Percentiles rank a stretch among this genome's conserved stretches.
Conservation (phyloP, 345 rosid species). For the Populus euphratica region DNA sequence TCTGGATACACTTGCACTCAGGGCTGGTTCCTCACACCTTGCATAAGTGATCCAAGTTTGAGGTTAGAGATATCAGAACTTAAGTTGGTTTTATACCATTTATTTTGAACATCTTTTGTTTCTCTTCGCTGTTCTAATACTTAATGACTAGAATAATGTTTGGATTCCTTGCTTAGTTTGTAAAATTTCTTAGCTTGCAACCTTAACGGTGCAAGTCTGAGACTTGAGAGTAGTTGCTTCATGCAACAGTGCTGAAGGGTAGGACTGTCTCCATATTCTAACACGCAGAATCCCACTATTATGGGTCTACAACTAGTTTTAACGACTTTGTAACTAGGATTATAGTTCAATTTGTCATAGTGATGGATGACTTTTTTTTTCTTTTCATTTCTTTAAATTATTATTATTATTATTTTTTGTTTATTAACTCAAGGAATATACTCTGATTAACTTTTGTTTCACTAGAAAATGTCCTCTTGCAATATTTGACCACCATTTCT, state of each 20-base stretch:
- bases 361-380: neutral
- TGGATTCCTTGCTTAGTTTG: neutral
- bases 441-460: neutral
- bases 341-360: neutral
- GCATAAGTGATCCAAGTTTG: conserved; percentile 74
- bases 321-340: neutral
- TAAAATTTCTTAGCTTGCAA: neutral
- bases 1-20: conserved; percentile 89
- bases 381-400: neutral
- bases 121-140: neutral
- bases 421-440: neutral
- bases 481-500: neutral
- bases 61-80: conserved; percentile 48
- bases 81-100: neutral
- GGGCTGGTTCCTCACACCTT: conserved; percentile 98
- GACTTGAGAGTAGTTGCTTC: neutral
- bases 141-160: neutral
- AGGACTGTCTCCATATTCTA: neutral
- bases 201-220: neutral
- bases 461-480: neutral
- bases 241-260: neutral
- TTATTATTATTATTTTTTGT: neutral
- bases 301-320: neutral
- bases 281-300: neutral
- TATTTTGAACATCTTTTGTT: neutral